Evolutionary conservation across 2,329 filamentous ascomycete species (phyloP), one percentile per base, ranked within the genome.

Genomic region (Clonostachys sp.): DNA sequence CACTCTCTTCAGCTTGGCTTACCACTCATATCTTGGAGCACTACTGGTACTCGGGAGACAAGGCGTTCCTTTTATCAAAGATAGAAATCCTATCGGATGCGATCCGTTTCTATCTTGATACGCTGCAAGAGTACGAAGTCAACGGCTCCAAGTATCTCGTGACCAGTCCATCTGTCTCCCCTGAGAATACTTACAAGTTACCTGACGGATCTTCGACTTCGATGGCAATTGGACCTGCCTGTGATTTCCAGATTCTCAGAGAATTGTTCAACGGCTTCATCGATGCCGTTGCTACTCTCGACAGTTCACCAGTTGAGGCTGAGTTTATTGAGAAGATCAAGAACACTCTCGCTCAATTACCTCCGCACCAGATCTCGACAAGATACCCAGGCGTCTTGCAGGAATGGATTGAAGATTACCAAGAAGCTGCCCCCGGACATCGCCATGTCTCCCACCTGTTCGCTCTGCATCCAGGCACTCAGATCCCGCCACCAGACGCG

Each of bases 371-470:
- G 12, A 39, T 39, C 17, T 39, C 36, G 7, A 39, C 36, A n/a
- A n/a, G 36, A 8, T 39, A 39, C 10, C 36, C 30, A 12, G 43
- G 43, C 2, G 17, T 12, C 12, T 13, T 45, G 24, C 24, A 70
- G 20, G 70, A 73, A 57, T 73, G 68, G 68, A 58, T 57, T 0
- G 54, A 61, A 13, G 58, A 73, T 7, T 65, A 68, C 40, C 51
- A 55, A 10, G 70, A 65, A 50, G 58, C 64, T 5, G 74, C 77
- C 43, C 71, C 68, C 0, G 74, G 73, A 0, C 74, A 79, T 49
- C 66, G 75, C 1, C 76, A 78, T 44, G 64, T 77, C 5, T 77
- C 72, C 0, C 74, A 75, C 48, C 61, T 78, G 1, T 77, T 71
- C 50, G 74, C 66, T 1, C 62, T 79, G 4, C 71, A 72, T 45